Percentiles rank a stretch among this genome's conserved stretches.
These are phyloP conservation scores for Aaosphaeria arxii DNA, from an alignment of 2,329 filamentous ascomycete genomes.

Conservation along the genomic window DNA sequence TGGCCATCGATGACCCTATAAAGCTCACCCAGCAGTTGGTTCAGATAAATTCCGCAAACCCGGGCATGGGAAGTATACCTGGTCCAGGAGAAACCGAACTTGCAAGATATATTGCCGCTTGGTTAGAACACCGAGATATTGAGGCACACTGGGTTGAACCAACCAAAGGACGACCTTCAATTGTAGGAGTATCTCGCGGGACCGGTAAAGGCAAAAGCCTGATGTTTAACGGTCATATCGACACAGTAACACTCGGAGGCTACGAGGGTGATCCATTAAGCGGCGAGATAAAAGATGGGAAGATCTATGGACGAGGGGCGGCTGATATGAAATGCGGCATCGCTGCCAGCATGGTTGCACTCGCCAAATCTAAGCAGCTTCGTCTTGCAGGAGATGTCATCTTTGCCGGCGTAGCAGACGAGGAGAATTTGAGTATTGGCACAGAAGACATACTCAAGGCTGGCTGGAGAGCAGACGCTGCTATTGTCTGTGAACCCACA, in stretches of 20 bases:
- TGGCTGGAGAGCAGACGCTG: conserved; percentile 54
- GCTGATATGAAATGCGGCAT: conserved; percentile 54
- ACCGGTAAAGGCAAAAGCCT: conserved; percentile 47
- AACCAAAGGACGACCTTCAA: conserved; percentile 47
- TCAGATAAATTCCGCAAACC: conserved; percentile 51
- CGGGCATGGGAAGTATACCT: conserved; percentile 39
- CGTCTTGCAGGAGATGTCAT: conserved; percentile 49
- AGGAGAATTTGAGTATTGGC: conserved; percentile 51
- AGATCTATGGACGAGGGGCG: conserved; percentile 41
- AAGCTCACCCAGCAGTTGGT: conserved; percentile 46
- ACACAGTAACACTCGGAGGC: conserved; percentile 50
- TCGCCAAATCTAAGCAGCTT: conserved; percentile 29
- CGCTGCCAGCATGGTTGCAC: conserved; percentile 46
- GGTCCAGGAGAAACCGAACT: conserved; percentile 49
- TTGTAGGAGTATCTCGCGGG: conserved; percentile 49
- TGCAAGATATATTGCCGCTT: conserved; percentile 35
- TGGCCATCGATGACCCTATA: conserved; percentile 38
- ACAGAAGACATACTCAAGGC: conserved; percentile 50
- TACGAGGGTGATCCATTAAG: conserved; percentile 48
- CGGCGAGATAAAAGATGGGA: conserved; percentile 26
- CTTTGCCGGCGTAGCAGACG: conserved; percentile 53
- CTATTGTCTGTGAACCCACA: conserved; percentile 51
- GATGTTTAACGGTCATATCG: conserved; percentile 55
- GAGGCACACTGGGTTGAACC: conserved; percentile 51
- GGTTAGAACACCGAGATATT: conserved; percentile 52